Conservation (phyloP, 176 grass and related monocot genomes). For the Bromus sterilis region DNA sequence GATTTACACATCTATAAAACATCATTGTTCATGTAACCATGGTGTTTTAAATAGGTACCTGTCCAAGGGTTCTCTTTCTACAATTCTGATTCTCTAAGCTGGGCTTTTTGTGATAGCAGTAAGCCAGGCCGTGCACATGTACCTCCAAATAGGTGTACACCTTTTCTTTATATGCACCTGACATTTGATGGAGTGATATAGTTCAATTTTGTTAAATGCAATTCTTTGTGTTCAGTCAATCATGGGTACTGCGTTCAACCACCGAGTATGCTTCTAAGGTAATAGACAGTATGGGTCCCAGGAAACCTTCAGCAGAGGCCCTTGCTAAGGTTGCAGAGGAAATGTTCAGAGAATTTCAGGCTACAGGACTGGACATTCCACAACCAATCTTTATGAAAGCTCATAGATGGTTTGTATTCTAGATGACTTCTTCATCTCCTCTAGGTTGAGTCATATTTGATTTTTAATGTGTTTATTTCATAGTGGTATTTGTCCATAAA, state of each 20-base stretch:
- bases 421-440: not conserved
- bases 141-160: conserved; percentile 46
- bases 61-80: conserved; percentile 86
- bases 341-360: conserved; percentile 75
- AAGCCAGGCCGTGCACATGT: conserved; percentile 54
- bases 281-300: conserved; percentile 47
- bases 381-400: conserved; percentile 84
- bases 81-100: conserved; percentile 73
- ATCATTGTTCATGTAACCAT: not conserved
- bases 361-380: conserved; percentile 55
- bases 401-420: conserved; percentile 82
- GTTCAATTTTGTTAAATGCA: not conserved
- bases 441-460: conserved; percentile 3
- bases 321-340: conserved; percentile 76
- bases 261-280: conserved; percentile 66
- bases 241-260: conserved; percentile 85
- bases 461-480: not conserved
- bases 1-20: not conserved
- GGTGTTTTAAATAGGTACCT: conserved; percentile 47
- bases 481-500: conserved; percentile 3
- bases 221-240: conserved; percentile 50
- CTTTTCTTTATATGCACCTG: not conserved
- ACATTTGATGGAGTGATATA: not conserved
- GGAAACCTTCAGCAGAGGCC: conserved; percentile 72
- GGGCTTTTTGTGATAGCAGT: conserved; percentile 78